Evolutionary conservation across 805 yeast species (phyloP).

Genomic region (Candida sanyiensis): DNA sequence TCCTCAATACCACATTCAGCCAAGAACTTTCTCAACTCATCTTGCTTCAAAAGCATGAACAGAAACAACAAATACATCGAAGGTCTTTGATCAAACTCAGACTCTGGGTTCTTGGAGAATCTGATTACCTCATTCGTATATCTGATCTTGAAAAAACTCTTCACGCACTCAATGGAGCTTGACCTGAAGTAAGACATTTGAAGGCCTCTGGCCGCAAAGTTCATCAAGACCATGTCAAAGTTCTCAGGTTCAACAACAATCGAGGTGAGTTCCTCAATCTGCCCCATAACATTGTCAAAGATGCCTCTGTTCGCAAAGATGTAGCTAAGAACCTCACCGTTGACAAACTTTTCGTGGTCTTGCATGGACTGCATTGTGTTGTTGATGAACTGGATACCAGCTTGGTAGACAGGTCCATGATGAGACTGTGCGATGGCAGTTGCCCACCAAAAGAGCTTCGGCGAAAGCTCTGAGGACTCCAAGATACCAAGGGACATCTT

Average conservation of each 20-base stretch:
- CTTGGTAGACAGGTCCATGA: conserved; percentile 33
- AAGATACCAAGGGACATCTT: conserved; percentile 35
- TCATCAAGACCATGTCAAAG: conserved; percentile 46
- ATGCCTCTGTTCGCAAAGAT: conserved; percentile 25
- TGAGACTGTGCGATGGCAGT: conserved; percentile 29
- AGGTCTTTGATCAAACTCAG: conserved; percentile 8
- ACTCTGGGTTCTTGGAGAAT: conserved; percentile 12
- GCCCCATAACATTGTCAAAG: conserved; percentile 37
- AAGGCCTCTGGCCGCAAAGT: conserved; percentile 50
- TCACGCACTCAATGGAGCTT: conserved; percentile 41
- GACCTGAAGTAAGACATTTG: conserved; percentile 51
- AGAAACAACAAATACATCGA: conserved; percentile 30
- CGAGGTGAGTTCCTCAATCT: conserved; percentile 38
- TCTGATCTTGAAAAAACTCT: conserved; percentile 38
- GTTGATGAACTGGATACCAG: conserved; percentile 34
- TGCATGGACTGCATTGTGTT: conserved; percentile 31
- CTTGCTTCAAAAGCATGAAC: conserved; percentile 32
- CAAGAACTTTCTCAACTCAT: conserved; percentile 31
- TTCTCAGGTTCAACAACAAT: conserved; percentile 37
- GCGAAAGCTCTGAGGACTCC: conserved; percentile 27
- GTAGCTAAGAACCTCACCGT: conserved; percentile 23
- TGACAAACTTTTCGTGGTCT: conserved; percentile 26
- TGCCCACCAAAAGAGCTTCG: conserved; percentile 35
- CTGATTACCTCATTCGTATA: conserved; percentile 29
- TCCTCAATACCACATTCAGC: conserved; percentile 32